Evolutionary conservation across 306 rosid species (phyloP).

Genomic region (Macrotyloma uniflorum): DNA sequence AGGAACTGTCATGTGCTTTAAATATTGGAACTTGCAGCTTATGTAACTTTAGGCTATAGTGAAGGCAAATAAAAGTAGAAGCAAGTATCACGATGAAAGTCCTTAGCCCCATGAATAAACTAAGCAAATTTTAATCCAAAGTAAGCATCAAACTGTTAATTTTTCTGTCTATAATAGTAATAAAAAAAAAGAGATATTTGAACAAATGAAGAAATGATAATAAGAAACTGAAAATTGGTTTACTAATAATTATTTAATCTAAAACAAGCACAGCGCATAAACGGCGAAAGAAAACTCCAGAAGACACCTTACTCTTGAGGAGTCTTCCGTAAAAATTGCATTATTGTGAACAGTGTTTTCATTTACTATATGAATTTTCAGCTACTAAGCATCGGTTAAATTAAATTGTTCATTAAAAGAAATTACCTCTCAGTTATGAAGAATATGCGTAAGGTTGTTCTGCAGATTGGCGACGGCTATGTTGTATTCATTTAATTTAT

Average conservation of each 20-base stretch:
- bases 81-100: neutral
- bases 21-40: neutral
- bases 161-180: neutral
- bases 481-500: no score
- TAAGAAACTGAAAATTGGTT: neutral
- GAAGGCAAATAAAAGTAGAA: neutral
- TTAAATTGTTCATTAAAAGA: neutral
- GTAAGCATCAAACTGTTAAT: neutral
- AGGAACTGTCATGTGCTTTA: neutral
- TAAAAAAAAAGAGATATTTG: no score
- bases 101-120: neutral
- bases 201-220: neutral
- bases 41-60: neutral
- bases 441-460: neutral
- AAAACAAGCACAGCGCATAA: neutral
- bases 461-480: no score
- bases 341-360: neutral
- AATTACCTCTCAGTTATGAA: neutral
- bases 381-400: neutral
- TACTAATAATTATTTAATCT: neutral
- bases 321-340: neutral
- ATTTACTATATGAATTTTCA: neutral
- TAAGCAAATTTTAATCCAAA: neutral
- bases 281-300: neutral
- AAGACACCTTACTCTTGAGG: neutral